Evolutionary conservation across 2,329 filamentous ascomycete genomes (phyloP).

Genomic region (Rugonectria rugulosa): DNA sequence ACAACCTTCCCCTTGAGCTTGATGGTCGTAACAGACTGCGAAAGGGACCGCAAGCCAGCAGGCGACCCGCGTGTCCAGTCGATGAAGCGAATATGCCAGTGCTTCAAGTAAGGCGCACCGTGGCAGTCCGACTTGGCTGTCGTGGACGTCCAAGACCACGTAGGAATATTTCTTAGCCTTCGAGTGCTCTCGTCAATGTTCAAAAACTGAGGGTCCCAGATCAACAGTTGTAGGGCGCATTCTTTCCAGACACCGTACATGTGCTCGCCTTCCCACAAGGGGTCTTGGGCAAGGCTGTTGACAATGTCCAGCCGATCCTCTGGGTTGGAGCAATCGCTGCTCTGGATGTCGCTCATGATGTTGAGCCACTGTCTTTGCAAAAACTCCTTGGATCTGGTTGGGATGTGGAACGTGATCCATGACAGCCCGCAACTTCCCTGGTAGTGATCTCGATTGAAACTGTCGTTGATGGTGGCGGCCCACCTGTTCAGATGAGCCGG

Average conservation of each 20-base stretch:
- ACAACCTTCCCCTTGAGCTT: neutral
- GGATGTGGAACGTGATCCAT: neutral
- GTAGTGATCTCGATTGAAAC: neutral
- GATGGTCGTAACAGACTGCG: neutral
- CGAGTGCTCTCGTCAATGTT: neutral
- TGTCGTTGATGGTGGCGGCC: neutral
- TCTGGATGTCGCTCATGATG: neutral
- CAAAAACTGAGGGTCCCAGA: neutral
- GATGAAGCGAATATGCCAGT: conserved; percentile 1
- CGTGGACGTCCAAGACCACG: neutral
- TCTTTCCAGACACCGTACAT: neutral
- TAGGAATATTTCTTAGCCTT: neutral
- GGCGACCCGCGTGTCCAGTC: neutral
- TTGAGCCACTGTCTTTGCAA: too few species aligned
- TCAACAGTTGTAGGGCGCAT: neutral
- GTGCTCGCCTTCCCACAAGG: neutral
- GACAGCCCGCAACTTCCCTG: neutral
- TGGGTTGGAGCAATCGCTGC: neutral
- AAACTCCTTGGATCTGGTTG: too few species aligned
- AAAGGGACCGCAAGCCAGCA: neutral
- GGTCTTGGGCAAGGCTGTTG: neutral
- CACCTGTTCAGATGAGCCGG: neutral
- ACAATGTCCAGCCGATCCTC: neutral
- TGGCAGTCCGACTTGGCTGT: neutral
- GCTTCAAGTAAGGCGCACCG: neutral